Base-by-base conservation (phyloP, 164 flowering plant species). In the Brasenia schreberi region DNA sequence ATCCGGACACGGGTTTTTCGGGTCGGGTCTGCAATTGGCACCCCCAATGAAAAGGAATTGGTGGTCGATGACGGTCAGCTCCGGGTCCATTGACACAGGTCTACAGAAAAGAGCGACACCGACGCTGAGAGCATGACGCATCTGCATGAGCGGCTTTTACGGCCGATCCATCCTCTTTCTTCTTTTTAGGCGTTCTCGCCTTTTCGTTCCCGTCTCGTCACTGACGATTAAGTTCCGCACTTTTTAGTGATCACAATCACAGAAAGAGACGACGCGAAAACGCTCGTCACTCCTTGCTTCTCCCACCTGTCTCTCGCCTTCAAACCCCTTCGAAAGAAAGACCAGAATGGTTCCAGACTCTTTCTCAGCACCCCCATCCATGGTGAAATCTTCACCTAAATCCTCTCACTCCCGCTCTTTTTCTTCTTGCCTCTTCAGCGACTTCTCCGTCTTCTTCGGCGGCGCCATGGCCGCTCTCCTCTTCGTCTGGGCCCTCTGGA, bases 381-480 rank as follows among this genome's bases (percentile, higher is more conserved):
- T 80, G 84, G 73, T 78, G 12, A 84, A 80, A 64, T 18, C 68
- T 4, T 52, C 74, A 76, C 5, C 58, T 19, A 78, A 81, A 76
- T 61, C 18, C 78, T 5, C 56, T 49, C 56, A 14, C 12, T 49
- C 56, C 56, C 10, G 56, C 16, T 0, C 56, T 14, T 11, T 62
- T 17, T 56, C 77, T 19, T 64, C 73, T 4, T 49, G 56, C 56
- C 68, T 72, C 44, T 44, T 82, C 58, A 62, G 77, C 18, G 88
- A 85, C 59, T 68, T 68, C 5, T 64, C 71, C 49, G 72, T 81
- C 67, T 85, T 75, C 74, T 56, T 76, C 53, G 85, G 80, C 6
- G 91, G 89, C 10, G 82, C 77, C 17, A 39, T 80, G 19, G 69
- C 72, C n/a, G 85, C 87, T 14, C 64, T 84, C 19, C 43, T 91